These are phyloP conservation scores for Phylloporus scabripes DNA, from an alignment of 768 basidiomycete genomes.

Conservation along the genomic window DNA sequence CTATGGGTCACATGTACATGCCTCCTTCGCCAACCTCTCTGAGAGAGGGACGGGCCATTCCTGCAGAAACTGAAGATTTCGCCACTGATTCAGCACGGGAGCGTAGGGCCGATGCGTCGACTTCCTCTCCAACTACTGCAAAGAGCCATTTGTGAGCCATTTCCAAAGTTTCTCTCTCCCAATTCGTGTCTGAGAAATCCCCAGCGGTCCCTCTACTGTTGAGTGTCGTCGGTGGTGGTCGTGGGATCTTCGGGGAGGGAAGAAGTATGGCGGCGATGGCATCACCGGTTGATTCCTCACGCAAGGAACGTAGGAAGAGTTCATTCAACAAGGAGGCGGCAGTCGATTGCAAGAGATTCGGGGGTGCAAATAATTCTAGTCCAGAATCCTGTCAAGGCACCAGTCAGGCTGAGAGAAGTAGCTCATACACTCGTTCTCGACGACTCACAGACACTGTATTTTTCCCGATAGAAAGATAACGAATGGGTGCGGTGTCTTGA, in stretches of 20 bases:
- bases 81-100: constrained; percentile 10
- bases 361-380: constrained; percentile 42
- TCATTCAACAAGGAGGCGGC: constrained; percentile 47
- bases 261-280: constrained; percentile 36
- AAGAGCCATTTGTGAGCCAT: constrained; percentile 36
- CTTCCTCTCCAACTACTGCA: constrained; percentile 25
- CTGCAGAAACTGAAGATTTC: neutral
- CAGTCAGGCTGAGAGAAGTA: neutral
- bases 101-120: constrained; percentile 4
- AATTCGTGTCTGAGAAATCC: constrained; percentile 29
- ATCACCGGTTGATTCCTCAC: neutral
- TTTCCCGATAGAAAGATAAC: constrained; percentile 40
- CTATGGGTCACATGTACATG: constrained; percentile 42
- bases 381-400: constrained; percentile 26
- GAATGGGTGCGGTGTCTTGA: constrained; percentile 43
- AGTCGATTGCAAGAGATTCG: constrained; percentile 52
- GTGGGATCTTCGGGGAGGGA: constrained; percentile 41
- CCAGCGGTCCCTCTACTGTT: constrained; percentile 23
- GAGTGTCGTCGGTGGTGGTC: constrained; percentile 38
- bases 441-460: constrained; percentile 8
- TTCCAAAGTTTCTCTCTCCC: constrained; percentile 33
- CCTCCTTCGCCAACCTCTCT: constrained; percentile 42
- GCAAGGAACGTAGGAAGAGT: constrained; percentile 11
- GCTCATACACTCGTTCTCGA: neutral
- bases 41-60: constrained; percentile 9